Evolutionary conservation across 2,329 filamentous ascomycete genomes (phyloP).

Genomic region (Neopestalotiopsis sp.): DNA sequence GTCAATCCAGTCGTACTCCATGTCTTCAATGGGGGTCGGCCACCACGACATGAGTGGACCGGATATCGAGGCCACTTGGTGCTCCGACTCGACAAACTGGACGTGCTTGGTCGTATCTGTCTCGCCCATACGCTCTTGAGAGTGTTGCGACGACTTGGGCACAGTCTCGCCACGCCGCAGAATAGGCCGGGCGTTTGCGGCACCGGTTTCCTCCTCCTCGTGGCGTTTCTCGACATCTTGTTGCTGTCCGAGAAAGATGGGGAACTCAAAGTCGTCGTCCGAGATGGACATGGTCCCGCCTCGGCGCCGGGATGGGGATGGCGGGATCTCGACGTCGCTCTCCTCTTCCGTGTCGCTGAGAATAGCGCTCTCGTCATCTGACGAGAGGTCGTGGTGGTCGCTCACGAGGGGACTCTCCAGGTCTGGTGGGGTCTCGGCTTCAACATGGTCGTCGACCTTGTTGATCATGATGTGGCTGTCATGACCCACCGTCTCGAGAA

Average conservation of each 20-base stretch:
- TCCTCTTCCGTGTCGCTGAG: constrained; percentile 35
- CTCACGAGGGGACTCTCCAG: constrained; percentile 23
- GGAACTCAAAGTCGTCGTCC: constrained; percentile 34
- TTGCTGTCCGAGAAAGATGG: constrained; percentile 36
- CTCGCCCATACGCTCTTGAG: not conserved
- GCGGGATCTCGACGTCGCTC: constrained; percentile 28
- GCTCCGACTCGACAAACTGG: constrained; percentile 20
- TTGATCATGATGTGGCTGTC: constrained; percentile 32
- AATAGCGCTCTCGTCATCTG: constrained; percentile 28
- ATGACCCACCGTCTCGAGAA: constrained; percentile 28
- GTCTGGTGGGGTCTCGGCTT: constrained; percentile 24
- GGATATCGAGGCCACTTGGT: constrained; percentile 26
- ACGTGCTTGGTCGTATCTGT: constrained; percentile 15
- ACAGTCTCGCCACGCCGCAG: not conserved
- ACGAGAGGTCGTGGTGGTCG: constrained; percentile 25
- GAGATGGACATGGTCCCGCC: constrained; percentile 27
- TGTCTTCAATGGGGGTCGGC: constrained; percentile 31
- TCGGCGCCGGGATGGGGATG: constrained; percentile 23
- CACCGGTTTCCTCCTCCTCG: constrained; percentile 15
- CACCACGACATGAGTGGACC: constrained; percentile 37
- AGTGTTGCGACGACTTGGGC: not conserved
- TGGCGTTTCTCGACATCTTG: constrained; percentile 26
- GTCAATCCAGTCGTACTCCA: constrained; percentile 35
- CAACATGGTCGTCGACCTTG: constrained; percentile 24
- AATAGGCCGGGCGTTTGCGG: not conserved